A percentile compares a stretch with the other conserved stretches of the same genome.
Conservation (phyloP, 2,329 filamentous ascomycete genomes). For the Pseudocercospora musae region DNA sequence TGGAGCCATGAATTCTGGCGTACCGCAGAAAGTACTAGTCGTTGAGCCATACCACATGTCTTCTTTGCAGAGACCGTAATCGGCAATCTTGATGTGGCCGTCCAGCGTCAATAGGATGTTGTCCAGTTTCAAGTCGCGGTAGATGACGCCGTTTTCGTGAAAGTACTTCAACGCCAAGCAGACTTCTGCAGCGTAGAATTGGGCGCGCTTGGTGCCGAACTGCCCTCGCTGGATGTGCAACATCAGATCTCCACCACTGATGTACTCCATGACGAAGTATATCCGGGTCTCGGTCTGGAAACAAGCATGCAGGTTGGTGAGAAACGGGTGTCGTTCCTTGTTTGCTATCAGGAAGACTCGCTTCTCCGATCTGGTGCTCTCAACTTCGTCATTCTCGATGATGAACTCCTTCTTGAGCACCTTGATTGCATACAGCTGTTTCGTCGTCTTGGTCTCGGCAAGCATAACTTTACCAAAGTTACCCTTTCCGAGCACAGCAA, state of each 20-base stretch:
- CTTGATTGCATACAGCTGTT: conserved; percentile 95
- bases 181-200: conserved; percentile 97
- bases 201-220: conserved; percentile 91
- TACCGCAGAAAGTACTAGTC: conserved; percentile 97
- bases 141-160: conserved; percentile 98
- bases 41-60: conserved; percentile 99
- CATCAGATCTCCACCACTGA: conserved; percentile 98
- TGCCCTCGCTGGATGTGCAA: conserved; percentile 96
- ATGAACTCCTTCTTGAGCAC: conserved; percentile 99
- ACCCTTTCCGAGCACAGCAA: conserved; percentile 95
- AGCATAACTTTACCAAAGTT: conserved; percentile 99
- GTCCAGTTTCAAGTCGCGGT: conserved; percentile 75
- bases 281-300: conserved; percentile 98
- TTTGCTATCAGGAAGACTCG: conserved; percentile 95
- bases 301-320: conserved; percentile 92
- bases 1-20: conserved; percentile 99
- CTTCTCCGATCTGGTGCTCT: conserved; percentile 97
- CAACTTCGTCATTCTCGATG: conserved; percentile 98
- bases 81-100: conserved; percentile 96
- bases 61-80: conserved; percentile 98
- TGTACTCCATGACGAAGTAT: conserved; percentile 99
- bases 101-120: conserved; percentile 93
- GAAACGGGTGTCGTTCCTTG: conserved; percentile 92
- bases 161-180: conserved; percentile 98
- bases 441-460: conserved; percentile 89